phyloP scores from a whole-genome alignment of 306 rosid genomes.

The Rosa persica region DNA sequence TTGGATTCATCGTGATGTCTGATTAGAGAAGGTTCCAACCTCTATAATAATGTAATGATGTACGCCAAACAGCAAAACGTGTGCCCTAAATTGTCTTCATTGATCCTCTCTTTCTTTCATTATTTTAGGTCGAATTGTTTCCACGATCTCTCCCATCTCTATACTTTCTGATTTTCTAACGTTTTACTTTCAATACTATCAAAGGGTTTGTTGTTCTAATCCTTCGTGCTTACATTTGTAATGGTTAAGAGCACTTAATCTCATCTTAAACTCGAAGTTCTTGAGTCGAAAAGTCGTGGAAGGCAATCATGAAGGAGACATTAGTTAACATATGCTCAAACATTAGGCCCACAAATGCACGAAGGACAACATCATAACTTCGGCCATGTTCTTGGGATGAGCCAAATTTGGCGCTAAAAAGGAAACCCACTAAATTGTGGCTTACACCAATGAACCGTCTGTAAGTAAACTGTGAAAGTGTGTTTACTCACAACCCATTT shows the following conservation, averaged over 20 bases:
- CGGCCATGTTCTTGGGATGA: neutral
- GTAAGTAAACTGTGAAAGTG: neutral
- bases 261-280: neutral
- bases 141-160: neutral
- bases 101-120: neutral
- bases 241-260: neutral
- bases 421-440: neutral
- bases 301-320: neutral
- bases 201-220: neutral
- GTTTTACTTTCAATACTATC: neutral
- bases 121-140: neutral
- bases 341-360: neutral
- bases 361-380: neutral
- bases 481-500: neutral
- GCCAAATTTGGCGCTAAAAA: conserved; percentile 42
- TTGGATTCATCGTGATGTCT: conserved; percentile 19
- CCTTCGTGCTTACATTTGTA: neutral
- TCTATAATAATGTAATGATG: conserved; percentile 21
- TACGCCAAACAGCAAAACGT: conserved; percentile 20
- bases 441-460: neutral
- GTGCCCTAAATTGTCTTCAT: conserved; percentile 8
- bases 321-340: neutral
- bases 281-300: neutral
- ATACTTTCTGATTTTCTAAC: neutral
- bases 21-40: conserved; percentile 8